Evolutionary conservation across 176 grass and related monocot genomes (phyloP), one percentile per base, ranked within the genome.

Genomic region (Triticum aestivum): DNA sequence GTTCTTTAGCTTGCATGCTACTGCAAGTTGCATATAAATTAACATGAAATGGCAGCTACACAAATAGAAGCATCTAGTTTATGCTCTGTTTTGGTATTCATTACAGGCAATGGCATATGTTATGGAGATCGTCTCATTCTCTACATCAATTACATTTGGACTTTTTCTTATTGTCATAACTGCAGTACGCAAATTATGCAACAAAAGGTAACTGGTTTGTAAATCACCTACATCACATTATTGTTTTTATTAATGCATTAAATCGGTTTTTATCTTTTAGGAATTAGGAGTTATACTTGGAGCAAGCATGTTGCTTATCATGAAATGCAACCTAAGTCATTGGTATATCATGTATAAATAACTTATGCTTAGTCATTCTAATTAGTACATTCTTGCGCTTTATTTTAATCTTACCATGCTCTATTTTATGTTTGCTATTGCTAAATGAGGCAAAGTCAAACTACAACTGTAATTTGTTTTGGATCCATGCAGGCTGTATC

Each of bases 121-220:
- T 79, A 67, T 61, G 30, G 96, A 95, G 41, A 80, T 87, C 13
- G 82, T 87, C 54, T 95, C 79, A 76, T 54, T 98, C 39, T 87
- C 62, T 79, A 81, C 61, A 79, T 88, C 92, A 88, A 45, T 87
- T 65, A 86, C 81, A 49, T 95, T 95, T 51, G 93, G 69, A 27
- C 33, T 94, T 51, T 88, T 94, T 82, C n/a, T 94, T 71, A 76
- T 69, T 86, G 81, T 88, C 65, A 38, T 82, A 45, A 81, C 73
- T 85, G 69, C 81, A 78, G 45, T 80, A 51, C 11, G 51, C 29
- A 52, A 14, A 83, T 61, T 85, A 77, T 41, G 39, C 63, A 64
- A 62, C 4, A 79, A 65, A 85, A 87, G 93, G 96, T 98, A 92
- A 51, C 15, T 67, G 41, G 44, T 79, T 86, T 67, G 27, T 65